Evolutionary conservation across 2,329 filamentous ascomycete genomes (phyloP).

Genomic region (Daldinia sp.): DNA sequence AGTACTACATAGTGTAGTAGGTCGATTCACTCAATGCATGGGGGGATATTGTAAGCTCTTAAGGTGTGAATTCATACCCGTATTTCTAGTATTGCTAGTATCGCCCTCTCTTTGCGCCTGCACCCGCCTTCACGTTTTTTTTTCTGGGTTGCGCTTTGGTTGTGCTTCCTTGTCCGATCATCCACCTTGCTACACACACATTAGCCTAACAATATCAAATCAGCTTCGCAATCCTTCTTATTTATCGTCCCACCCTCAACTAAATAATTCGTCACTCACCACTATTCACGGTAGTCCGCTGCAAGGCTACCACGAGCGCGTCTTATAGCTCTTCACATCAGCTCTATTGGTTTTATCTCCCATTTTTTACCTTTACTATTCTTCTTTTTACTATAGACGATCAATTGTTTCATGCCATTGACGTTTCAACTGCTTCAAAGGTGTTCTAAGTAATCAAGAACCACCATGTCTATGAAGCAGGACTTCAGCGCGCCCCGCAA

Average conservation of each 20-base stretch:
- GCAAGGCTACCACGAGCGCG: slow-evolving; percentile 28
- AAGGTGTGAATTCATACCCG: not conserved
- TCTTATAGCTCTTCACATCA: slow-evolving; percentile 17
- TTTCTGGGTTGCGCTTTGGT: too few species aligned
- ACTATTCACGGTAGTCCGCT: slow-evolving; percentile 1
- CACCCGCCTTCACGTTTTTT: slow-evolving; percentile 1
- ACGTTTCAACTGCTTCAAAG: slow-evolving; percentile 5
- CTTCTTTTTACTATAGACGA: slow-evolving; percentile 41
- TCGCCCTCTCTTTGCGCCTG: not conserved
- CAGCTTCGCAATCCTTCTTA: slow-evolving; percentile 4
- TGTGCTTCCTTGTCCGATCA: slow-evolving; percentile 4
- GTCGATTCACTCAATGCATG: too few species aligned
- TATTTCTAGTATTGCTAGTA: too few species aligned
- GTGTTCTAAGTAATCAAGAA: slow-evolving; percentile 17
- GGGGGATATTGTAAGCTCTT: not conserved
- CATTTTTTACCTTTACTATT: slow-evolving; percentile 11
- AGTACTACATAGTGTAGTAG: too few species aligned
- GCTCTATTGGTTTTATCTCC: not conserved
- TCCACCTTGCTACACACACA: too few species aligned
- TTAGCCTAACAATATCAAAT: slow-evolving; percentile 2
- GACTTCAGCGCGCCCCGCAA: slow-evolving; percentile 42
- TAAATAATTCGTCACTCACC: slow-evolving; percentile 12
- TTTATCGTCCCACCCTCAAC: slow-evolving; percentile 18
- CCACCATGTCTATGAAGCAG: slow-evolving; percentile 39
- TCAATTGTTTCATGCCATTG: slow-evolving; percentile 9